Evolutionary conservation across 345 rosid genomes (phyloP), one percentile per base, ranked within the genome.

Genomic region (Lepidium aucheri): DNA sequence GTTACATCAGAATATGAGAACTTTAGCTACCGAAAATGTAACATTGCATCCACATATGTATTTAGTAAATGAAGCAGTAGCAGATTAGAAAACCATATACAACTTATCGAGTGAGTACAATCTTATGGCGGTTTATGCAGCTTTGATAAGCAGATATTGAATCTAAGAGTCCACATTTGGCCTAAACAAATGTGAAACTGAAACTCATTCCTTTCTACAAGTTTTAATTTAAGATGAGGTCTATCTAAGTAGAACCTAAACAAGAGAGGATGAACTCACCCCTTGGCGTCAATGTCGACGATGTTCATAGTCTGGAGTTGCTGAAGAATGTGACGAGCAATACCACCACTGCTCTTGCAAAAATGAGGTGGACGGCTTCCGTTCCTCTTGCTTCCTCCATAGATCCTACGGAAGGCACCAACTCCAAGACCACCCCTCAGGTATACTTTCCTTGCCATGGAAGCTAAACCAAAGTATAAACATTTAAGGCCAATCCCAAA

Each of bases 301-400:
- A 76, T 76, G 75, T 76, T 70, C 79, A 76, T 76, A 2, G 66
- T 70, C 72, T 76, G 79, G 24, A 76, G 74, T 61, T 76, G 79
- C 64, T 76, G 79, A 58, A 76, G 79, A 52, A 76, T 70, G 72
- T 76, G 79, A 65, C 79, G 79, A 59, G 79, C 79, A 65, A 76
- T 11, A 38, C 76, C 68, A 45, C 79, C 79, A 59, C 79, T 76
- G 60, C 79, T 76, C 76, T 76, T 76, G 49, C 79, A 70, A 67
- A 76, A 76, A 65, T 76, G 79, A 36, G 75, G 72, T 1, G 79
- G 79, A 12, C 79, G 68, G 67, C 79, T 76, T 26, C 79, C 79
- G 28, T 76, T 76, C 60, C 79, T 76, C 72, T 76, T 70, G 68
- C 79, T 76, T 65, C 79, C 79, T 58, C 79, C 79, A 16, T 75